Evolutionary conservation across 139 green algal species (phyloP), one percentile per base, ranked within the genome.

Genomic region (Dunaliella primolecta): DNA sequence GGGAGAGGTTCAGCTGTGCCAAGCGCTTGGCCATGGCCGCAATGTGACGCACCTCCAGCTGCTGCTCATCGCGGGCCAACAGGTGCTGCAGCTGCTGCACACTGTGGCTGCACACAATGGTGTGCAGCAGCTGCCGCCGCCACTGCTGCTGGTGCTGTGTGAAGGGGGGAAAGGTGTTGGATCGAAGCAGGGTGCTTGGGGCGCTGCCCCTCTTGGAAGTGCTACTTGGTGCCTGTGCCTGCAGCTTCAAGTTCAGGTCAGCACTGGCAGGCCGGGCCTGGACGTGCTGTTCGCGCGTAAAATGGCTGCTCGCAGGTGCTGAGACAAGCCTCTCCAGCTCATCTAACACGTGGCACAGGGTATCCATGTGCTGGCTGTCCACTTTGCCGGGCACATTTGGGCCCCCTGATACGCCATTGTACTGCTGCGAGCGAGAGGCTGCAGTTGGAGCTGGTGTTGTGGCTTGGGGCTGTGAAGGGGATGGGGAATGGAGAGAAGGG

Each of bases 1-100:
- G n/a, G 20, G 29, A 7, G 23, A 34, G 20, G 25, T 57, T 7
- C 46, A 82, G 11, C 25, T 36, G 29, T 7, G 77, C 33, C 77
- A 82, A 27, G n/a, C 77, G 34, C 77, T 82, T 82, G 31, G 36
- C 36, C 77, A 82, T 82, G 77, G 77, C 34, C 77, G 20, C 77
- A 2, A 36, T 25, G 29, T 82, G 77, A 11, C 34, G 3, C 34
- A 82, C 7, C 25, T 82, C 36, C 77, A 82, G 34, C 74, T 37
- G 30, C 31, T 34, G 11, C 74, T 80, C 74, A 20, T 80, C 11
- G 74, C 15, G 74, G 74, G 29, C n/a, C n/a, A 32, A 38, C n/a
- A 38, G 75, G 29, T 80, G 75, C 30, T 36, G 75, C 75, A 32
- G 75, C 30, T 80, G 75, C 71, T n/a, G 3, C 27, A 31, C 71